Evolutionary conservation across 192 early-diverging fungal species (phyloP).

Genomic region (Pilobolus umbonatus): DNA sequence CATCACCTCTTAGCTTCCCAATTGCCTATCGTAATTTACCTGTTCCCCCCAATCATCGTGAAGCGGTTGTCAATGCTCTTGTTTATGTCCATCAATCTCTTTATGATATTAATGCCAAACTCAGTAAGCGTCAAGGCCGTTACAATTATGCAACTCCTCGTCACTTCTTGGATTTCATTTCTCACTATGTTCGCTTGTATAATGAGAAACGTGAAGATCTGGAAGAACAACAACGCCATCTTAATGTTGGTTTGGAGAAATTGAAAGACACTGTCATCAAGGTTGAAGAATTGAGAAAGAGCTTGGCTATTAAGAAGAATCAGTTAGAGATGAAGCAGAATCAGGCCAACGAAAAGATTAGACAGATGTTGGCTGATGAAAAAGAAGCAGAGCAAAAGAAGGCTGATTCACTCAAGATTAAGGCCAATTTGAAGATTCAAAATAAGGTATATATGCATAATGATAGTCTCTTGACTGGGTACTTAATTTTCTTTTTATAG

Average conservation of each 20-base stretch:
- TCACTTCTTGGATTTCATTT: conserved; percentile 97
- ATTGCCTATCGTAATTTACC: conserved; percentile 67
- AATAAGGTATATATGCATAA: conserved; percentile 37
- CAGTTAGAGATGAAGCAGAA: conserved; percentile 83
- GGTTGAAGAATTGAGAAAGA: conserved; percentile 88
- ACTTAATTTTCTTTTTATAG: conserved; percentile 8
- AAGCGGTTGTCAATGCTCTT: conserved; percentile 85
- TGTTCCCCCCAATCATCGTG: conserved; percentile 71
- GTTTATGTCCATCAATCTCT: conserved; percentile 92
- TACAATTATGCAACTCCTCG: conserved; percentile 91
- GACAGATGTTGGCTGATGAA: conserved; percentile 93
- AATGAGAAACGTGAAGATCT: conserved; percentile 90
- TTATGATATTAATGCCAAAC: conserved; percentile 77
- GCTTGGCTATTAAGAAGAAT: conserved; percentile 78
- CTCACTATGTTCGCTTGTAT: conserved; percentile 86
- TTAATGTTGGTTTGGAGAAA: conserved; percentile 96
- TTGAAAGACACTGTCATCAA: conserved; percentile 91
- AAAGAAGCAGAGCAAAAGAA: conserved; percentile 91
- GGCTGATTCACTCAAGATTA: conserved; percentile 72
- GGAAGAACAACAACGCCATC: conserved; percentile 97
- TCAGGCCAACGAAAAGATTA: conserved; percentile 93
- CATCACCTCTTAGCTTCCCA: conserved; percentile 69
- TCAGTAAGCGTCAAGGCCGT: conserved; percentile 78
- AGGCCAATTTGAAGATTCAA: conserved; percentile 67
- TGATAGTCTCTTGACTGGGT: not conserved